These are phyloP conservation scores for Arachis monticola DNA, from an alignment of 331 rosid species.

Conservation along the genomic window DNA sequence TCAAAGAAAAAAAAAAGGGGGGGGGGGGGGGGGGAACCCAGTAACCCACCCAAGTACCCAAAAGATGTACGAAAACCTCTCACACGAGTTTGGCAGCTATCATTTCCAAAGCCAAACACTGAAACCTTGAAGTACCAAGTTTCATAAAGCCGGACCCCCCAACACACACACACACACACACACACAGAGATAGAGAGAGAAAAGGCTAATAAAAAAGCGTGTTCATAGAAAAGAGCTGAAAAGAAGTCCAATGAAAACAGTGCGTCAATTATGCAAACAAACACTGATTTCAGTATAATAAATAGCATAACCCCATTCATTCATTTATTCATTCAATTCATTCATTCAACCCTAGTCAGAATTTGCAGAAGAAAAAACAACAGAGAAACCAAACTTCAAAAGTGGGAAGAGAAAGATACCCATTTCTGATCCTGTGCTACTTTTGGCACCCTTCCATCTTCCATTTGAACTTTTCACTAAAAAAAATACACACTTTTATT, in stretches of 20 bases:
- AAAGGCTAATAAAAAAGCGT: slow-evolving; percentile 49
- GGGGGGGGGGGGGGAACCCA: slow-evolving; percentile 33
- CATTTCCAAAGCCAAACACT: slow-evolving; percentile 68
- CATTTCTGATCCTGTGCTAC: slow-evolving; percentile 82
- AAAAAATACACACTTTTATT: slow-evolving; percentile 37
- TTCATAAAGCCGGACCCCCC: slow-evolving; percentile 61
- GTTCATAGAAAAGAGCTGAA: slow-evolving; percentile 58
- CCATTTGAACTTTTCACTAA: slow-evolving; percentile 62
- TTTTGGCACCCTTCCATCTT: slow-evolving; percentile 60
- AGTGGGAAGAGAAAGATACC: slow-evolving; percentile 83
- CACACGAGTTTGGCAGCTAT: slow-evolving; percentile 66
- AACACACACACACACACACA: neutral
- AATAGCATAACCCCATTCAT: slow-evolving; percentile 48
- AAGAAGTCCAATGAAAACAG: slow-evolving; percentile 51
- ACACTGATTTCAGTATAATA: slow-evolving; percentile 80
- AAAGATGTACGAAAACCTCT: slow-evolving; percentile 53
- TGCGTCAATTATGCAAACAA: slow-evolving; percentile 54
- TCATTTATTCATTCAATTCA: too few species aligned
- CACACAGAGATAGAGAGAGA: slow-evolving; percentile 49
- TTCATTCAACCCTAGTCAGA: too few species aligned
- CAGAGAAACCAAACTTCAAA: slow-evolving; percentile 29
- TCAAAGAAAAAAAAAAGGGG: neutral
- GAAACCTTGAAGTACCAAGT: slow-evolving; percentile 41
- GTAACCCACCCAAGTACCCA: slow-evolving; percentile 44
- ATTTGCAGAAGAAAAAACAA: neutral